These are phyloP conservation scores for Cerioporus squamosus DNA, from an alignment of 1,284 basidiomycete genomes.

Conservation along the genomic window DNA sequence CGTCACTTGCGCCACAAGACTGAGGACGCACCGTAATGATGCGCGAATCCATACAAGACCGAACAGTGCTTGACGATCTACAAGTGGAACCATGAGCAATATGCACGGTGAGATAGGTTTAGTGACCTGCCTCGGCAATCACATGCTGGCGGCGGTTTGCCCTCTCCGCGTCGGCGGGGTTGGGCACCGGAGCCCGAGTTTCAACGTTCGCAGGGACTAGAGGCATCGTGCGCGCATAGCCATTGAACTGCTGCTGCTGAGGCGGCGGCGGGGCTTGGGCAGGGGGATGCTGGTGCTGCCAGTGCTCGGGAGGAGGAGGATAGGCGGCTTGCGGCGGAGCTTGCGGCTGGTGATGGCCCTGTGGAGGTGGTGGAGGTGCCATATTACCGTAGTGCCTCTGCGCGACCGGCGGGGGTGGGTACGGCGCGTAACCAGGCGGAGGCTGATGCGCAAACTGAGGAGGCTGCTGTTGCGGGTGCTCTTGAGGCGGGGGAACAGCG, in stretches of 20 bases:
- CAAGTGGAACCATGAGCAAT: slow-evolving; percentile 12
- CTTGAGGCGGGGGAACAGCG: slow-evolving; percentile 28
- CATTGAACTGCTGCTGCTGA: slow-evolving; percentile 28
- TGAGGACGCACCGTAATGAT: slow-evolving; percentile 54
- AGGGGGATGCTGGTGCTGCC: slow-evolving; percentile 33
- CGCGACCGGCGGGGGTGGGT: slow-evolving; percentile 29
- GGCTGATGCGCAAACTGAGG: slow-evolving; percentile 23
- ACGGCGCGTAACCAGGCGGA: slow-evolving; percentile 26
- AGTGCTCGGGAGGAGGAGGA: slow-evolving; percentile 38
- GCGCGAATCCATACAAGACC: slow-evolving; percentile 63
- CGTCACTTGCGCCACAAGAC: neutral
- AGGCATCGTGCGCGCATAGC: slow-evolving; percentile 30
- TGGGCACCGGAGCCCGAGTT: slow-evolving; percentile 24
- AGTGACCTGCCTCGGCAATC: slow-evolving; percentile 25
- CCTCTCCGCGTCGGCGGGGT: slow-evolving; percentile 23
- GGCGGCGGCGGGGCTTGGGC: slow-evolving; percentile 18
- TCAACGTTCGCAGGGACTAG: slow-evolving; percentile 43
- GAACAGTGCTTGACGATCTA: slow-evolving; percentile 68
- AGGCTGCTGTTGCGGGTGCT: slow-evolving; percentile 32
- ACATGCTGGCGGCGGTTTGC: slow-evolving; percentile 26
- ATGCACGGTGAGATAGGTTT: slow-evolving; percentile 5
- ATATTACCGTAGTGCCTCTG: slow-evolving; percentile 28
- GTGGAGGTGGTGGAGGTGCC: slow-evolving; percentile 28
- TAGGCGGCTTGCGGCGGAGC: slow-evolving; percentile 26
- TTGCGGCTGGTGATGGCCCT: slow-evolving; percentile 33